Evolutionary conservation across 331 rosid species (phyloP).

Genomic region (Telfairia occidentalis): DNA sequence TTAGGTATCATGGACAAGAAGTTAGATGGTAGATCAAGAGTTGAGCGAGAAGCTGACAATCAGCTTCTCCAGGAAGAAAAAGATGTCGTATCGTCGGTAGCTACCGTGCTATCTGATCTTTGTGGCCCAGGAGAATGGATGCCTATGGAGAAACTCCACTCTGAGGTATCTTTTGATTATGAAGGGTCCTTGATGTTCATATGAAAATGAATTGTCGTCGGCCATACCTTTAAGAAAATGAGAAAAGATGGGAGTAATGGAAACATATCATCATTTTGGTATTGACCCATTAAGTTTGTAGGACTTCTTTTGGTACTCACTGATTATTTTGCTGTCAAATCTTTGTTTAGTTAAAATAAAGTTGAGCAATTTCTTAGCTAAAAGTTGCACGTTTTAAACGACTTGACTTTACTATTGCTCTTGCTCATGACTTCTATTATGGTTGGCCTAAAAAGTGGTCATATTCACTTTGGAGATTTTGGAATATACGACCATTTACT

Average conservation of each 20-base stretch:
- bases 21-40: slow-evolving; percentile 74
- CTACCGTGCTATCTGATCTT: slow-evolving; percentile 87
- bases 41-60: slow-evolving; percentile 77
- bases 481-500: not conserved
- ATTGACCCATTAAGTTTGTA: not conserved
- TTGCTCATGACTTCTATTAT: not conserved
- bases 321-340: not conserved
- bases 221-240: not conserved
- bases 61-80: slow-evolving; percentile 92
- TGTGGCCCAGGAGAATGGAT: slow-evolving; percentile 99
- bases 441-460: not conserved
- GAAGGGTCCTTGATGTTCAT: not conserved
- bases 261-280: not conserved
- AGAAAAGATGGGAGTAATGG: not conserved
- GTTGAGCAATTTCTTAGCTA: not conserved
- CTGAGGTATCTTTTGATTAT: slow-evolving; percentile 48
- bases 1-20: slow-evolving; percentile 56
- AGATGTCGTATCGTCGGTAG: slow-evolving; percentile 96
- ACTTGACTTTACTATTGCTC: not conserved
- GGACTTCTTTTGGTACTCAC: not conserved
- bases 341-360: not conserved
- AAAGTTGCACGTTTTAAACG: not conserved
- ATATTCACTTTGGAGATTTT: not conserved
- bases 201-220: not conserved
- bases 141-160: slow-evolving; percentile 96